Percentiles rank a stretch among this genome's conserved stretches.
These are phyloP conservation scores for Monosporozyma aerobia DNA, from an alignment of 805 yeast species.

Conservation along the genomic window DNA sequence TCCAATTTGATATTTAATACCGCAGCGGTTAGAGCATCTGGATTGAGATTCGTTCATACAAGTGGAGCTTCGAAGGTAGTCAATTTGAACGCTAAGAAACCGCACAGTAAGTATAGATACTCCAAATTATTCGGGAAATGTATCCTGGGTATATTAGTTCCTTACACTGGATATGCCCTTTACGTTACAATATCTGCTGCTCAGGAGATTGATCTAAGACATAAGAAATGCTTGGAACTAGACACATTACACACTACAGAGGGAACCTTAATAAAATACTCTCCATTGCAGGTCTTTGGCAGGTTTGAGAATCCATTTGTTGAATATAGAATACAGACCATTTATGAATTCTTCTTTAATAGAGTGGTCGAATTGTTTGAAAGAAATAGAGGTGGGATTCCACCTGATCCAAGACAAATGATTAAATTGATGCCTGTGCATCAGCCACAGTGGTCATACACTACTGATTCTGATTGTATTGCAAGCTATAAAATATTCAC, in stretches of 20 bases:
- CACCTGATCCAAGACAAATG: constrained; percentile 38
- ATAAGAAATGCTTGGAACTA: constrained; percentile 11
- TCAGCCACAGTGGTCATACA: constrained; percentile 56
- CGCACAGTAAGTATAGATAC: neutral
- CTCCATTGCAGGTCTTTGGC: constrained; percentile 53
- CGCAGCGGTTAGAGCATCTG: neutral
- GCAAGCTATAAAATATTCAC: neutral
- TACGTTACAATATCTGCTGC: constrained; percentile 50
- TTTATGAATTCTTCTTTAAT: constrained; percentile 73
- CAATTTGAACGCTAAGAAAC: neutral
- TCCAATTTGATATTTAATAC: neutral
- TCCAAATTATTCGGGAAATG: neutral
- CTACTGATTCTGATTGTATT: constrained; percentile 7
- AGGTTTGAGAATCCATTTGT: constrained; percentile 83
- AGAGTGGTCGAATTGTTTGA: constrained; percentile 65
- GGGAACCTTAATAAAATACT: constrained; percentile 31
- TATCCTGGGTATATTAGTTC: constrained; percentile 14
- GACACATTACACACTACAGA: constrained; percentile 13
- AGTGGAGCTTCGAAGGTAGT: neutral
- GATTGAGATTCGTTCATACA: neutral
- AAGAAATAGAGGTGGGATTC: constrained; percentile 51
- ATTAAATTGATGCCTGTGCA: constrained; percentile 49
- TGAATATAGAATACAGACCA: constrained; percentile 84
- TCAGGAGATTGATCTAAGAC: constrained; percentile 42
- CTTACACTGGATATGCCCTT: constrained; percentile 59